These are phyloP conservation scores for Phytophthora boehmeriae DNA, from an alignment of 352 stramenopile species.

Conservation along the genomic window DNA sequence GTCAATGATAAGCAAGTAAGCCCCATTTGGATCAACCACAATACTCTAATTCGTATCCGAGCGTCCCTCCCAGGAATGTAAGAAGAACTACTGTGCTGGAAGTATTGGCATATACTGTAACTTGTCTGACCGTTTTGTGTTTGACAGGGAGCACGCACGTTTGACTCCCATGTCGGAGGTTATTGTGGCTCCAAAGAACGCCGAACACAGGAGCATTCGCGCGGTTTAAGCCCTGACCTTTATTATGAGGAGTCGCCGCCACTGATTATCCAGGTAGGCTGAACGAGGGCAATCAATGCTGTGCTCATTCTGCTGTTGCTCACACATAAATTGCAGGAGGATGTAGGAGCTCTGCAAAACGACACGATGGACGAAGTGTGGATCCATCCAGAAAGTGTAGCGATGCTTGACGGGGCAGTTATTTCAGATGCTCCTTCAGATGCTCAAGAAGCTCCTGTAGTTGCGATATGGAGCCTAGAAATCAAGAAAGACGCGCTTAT, in stretches of 20 bases:
- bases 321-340: slow-evolving; percentile 15
- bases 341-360: slow-evolving; percentile 24
- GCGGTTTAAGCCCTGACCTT: slow-evolving; percentile 49
- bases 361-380: slow-evolving; percentile 63
- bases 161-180: slow-evolving; percentile 76
- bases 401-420: slow-evolving; percentile 61
- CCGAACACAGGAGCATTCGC: slow-evolving; percentile 26
- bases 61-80: slow-evolving; percentile 73
- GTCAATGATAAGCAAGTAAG: slow-evolving; percentile 88
- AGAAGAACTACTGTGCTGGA: slow-evolving; percentile 13
- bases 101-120: not conserved
- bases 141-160: slow-evolving; percentile 63
- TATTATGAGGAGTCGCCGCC: slow-evolving; percentile 64
- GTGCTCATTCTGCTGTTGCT: not conserved
- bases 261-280: slow-evolving; percentile 53
- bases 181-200: slow-evolving; percentile 77
- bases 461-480: slow-evolving; percentile 40
- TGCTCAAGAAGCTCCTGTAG: slow-evolving; percentile 43
- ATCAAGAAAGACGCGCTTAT: slow-evolving; percentile 8
- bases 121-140: not conserved
- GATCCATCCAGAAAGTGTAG: slow-evolving; percentile 68
- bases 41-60: slow-evolving; percentile 73
- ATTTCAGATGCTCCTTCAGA: slow-evolving; percentile 31
- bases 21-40: slow-evolving; percentile 83
- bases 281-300: not conserved